These are phyloP conservation scores for Volutella citrinella DNA, from an alignment of 2,329 filamentous ascomycete species.

Conservation along the genomic window DNA sequence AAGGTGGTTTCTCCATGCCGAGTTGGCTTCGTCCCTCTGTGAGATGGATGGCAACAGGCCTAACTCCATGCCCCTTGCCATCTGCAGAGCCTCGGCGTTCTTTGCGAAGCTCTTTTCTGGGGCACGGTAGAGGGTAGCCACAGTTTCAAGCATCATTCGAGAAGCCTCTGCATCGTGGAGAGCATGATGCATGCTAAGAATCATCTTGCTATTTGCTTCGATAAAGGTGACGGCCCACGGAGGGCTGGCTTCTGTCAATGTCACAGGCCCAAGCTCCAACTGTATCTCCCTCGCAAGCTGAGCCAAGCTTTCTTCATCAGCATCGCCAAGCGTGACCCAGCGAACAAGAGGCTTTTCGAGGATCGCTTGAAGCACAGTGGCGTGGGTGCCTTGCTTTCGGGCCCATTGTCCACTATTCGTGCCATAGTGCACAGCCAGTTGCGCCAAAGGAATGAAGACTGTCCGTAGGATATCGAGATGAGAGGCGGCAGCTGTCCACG, in stretches of 20 bases:
- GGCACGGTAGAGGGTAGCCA: conserved; percentile 11
- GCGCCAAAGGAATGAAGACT: conserved; percentile 30
- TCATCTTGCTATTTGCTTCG: conserved; percentile 27
- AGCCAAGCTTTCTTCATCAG: conserved; percentile 5
- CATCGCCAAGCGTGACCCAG: conserved; percentile 8
- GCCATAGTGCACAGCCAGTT: conserved; percentile 7
- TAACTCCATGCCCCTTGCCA: conserved; percentile 17
- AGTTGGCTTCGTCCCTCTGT: conserved; percentile 16
- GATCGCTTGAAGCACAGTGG: conserved; percentile 18
- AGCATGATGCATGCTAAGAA: conserved; percentile 52
- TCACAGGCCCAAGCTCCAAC: conserved; percentile 8
- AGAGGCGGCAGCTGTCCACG: conserved; percentile 26
- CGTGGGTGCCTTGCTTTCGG: conserved; percentile 11
- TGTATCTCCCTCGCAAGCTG: conserved; percentile 7
- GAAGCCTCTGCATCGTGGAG: conserved; percentile 62
- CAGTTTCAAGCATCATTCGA: conserved; percentile 43
- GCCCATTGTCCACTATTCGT: conserved; percentile 11
- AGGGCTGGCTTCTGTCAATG: conserved; percentile 15
- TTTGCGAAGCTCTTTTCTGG: neutral
- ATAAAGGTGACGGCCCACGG: conserved; percentile 36
- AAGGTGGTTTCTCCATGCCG: conserved; percentile 15
- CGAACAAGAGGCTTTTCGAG: conserved; percentile 5
- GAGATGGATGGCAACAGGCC: conserved; percentile 16
- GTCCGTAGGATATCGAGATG: conserved; percentile 34
- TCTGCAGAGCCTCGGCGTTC: conserved; percentile 4